Conservation (phyloP, 371 early-diverging fungal species). For the Dichotomocladium elegans region DNA sequence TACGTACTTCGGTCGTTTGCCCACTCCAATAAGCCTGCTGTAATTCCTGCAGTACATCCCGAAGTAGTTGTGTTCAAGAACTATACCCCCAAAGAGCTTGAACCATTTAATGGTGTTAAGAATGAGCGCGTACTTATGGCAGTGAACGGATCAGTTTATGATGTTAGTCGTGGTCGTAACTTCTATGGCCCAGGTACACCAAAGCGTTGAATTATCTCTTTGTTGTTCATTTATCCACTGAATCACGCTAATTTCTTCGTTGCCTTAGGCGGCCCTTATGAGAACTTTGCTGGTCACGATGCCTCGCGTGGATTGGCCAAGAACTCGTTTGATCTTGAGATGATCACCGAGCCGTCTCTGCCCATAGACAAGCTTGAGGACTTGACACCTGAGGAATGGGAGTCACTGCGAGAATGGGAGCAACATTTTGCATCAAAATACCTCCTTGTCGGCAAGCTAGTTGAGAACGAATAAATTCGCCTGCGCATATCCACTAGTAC, state of each 20-base stretch:
- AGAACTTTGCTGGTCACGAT: conserved; percentile 86
- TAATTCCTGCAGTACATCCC: conserved; percentile 37
- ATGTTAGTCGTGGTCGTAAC: conserved; percentile 79
- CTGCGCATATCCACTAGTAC: not conserved
- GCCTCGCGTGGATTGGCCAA: conserved; percentile 86
- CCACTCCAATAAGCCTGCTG: conserved; percentile 22
- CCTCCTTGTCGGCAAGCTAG: conserved; percentile 67
- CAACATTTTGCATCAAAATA: conserved; percentile 73
- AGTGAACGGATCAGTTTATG: conserved; percentile 83
- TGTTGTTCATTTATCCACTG: too few relatives aligned
- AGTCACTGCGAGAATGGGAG: conserved; percentile 76
- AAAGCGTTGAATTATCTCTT: too few relatives aligned
- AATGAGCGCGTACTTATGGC: conserved; percentile 69
- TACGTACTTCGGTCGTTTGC: conserved; percentile 29
- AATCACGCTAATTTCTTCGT: too few relatives aligned
- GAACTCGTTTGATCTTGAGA: conserved; percentile 82
- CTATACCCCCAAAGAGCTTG: conserved; percentile 69
- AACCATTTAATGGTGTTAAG: conserved; percentile 54
- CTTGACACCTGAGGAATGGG: conserved; percentile 69
- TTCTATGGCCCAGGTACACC: conserved; percentile 90
- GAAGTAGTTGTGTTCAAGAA: conserved; percentile 57
- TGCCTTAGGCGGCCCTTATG: conserved; percentile 80
- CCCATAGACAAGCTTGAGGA: conserved; percentile 83
- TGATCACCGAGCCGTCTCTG: conserved; percentile 66
- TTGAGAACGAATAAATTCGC: conserved; percentile 47